Evolutionary conservation across 768 basidiomycete species (phyloP), one percentile per base, ranked within the genome.

Genomic region (Glaciozyma antarctica): DNA sequence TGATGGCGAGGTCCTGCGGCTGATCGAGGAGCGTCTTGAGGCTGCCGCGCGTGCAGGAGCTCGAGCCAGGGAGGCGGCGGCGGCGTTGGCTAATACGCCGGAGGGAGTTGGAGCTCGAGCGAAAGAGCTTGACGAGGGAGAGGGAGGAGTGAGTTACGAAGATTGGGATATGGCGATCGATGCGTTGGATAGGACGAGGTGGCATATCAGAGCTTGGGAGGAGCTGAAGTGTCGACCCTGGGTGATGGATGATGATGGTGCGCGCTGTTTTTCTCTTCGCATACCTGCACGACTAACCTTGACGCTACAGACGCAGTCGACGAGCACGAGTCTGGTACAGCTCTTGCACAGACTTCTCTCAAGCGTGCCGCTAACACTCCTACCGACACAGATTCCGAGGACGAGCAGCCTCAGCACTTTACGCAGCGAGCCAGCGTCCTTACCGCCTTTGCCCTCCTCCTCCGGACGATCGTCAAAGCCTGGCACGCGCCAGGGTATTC

Each of bases 121-220:
- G 34, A 57, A 45, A 45, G 38, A 58, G 58, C 8, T 55, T 16
- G 56, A 65, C 45, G 55, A 60, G 10, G 58, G 15, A 43, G 56
- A 58, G 49, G 62, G 60, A 32, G 51, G 55, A n/a, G 53, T 69
- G 34, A 58, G 58, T 21, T 74, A 63, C 52, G 73, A 74, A 19
- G 73, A 73, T 44, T 74, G 73, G 73, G 64, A 65, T 26, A 72
- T 74, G 69, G 69, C 71, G 52, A 58, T 74, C 41, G 73, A 72
- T n/a, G 64, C 72, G 30, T 43, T 74, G 15, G 66, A 68, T 24
- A 48, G 43, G 44, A 55, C 69, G 17, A 66, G 61, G 54, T 59
- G 51, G 67, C 71, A 69, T 38, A 71, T 74, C 30, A 44, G 48
- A 22, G 34, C 34, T 21, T 72, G 67, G 65, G 71, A 72, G 61